Evolutionary conservation across 208 protist genomes (phyloP).

Genomic region (Trypanosoma theileri): DNA sequence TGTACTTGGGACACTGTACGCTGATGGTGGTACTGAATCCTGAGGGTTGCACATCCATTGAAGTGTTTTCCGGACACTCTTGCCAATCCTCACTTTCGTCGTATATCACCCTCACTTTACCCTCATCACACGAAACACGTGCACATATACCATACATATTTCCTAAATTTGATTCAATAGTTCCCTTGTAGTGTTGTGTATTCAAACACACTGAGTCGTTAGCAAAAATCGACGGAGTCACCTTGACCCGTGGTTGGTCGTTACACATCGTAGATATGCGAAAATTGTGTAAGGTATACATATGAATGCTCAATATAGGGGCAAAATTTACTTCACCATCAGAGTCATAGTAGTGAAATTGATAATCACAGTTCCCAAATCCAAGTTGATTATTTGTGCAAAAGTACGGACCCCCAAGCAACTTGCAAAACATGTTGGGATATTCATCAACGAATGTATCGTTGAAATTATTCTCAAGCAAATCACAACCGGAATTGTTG

Average conservation of each 20-base stretch:
- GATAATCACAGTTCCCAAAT: too few species aligned
- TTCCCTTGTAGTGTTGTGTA: background rate
- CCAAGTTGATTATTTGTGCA: too few species aligned
- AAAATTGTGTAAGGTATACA: too few species aligned
- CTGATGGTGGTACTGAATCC: background rate
- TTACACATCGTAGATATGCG: too few species aligned
- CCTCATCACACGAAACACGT: background rate
- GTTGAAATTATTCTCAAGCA: constrained; percentile 22
- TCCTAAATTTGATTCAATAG: too few species aligned
- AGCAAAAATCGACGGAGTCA: too few species aligned
- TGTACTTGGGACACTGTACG: background rate
- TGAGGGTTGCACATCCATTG: background rate
- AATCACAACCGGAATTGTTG: constrained; percentile 18
- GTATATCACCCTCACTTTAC: background rate
- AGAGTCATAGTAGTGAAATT: too few species aligned
- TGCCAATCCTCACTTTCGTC: background rate
- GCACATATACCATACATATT: background rate
- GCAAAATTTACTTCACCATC: too few species aligned
- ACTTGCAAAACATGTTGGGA: constrained; percentile 31
- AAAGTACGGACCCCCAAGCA: too few species aligned
- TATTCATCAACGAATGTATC: background rate
- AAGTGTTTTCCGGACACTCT: background rate
- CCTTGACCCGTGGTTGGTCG: too few species aligned
- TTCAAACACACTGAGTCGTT: background rate
- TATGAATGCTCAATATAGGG: too few species aligned